These are phyloP conservation scores for Funneliformis caledonium DNA, from an alignment of 371 early-diverging fungal species.

Conservation along the genomic window DNA sequence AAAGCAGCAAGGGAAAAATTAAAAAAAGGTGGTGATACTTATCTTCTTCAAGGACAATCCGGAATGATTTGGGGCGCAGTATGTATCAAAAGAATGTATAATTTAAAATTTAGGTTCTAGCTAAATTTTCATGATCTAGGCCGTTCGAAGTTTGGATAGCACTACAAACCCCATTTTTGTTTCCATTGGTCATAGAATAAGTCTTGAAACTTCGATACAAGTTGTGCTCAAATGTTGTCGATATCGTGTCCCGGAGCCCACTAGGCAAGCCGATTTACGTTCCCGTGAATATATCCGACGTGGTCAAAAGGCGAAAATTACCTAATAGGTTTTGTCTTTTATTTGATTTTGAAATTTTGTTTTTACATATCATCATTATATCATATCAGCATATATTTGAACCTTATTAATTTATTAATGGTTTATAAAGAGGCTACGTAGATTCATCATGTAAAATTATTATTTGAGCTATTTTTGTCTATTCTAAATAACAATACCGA, in stretches of 20 bases:
- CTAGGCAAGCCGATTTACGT: conserved; percentile 81
- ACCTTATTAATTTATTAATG: too few relatives aligned
- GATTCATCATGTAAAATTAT: not conserved
- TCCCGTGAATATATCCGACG: conserved; percentile 56
- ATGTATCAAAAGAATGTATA: not conserved
- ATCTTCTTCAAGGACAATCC: conserved; percentile 52
- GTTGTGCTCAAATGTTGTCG: conserved; percentile 66
- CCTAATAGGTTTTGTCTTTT: too few relatives aligned
- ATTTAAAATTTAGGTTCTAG: not conserved
- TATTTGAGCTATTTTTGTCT: not conserved
- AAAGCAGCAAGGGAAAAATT: conserved; percentile 42
- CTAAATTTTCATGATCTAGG: conserved; percentile 35
- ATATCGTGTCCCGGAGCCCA: conserved; percentile 89
- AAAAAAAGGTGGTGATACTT: conserved; percentile 43
- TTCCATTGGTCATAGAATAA: conserved; percentile 80
- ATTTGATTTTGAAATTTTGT: too few relatives aligned
- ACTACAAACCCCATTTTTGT: conserved; percentile 86
- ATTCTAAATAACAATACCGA: not conserved
- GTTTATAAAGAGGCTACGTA: too few relatives aligned
- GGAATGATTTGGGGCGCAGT: conserved; percentile 69
- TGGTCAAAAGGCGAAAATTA: not conserved
- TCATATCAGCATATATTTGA: too few relatives aligned
- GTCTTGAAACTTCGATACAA: conserved; percentile 67
- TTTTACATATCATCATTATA: too few relatives aligned
- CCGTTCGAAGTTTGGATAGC: conserved; percentile 41